These are phyloP conservation scores for Senecio squalidus DNA, from an alignment of 140 eudicot species.

Conservation along the genomic window DNA sequence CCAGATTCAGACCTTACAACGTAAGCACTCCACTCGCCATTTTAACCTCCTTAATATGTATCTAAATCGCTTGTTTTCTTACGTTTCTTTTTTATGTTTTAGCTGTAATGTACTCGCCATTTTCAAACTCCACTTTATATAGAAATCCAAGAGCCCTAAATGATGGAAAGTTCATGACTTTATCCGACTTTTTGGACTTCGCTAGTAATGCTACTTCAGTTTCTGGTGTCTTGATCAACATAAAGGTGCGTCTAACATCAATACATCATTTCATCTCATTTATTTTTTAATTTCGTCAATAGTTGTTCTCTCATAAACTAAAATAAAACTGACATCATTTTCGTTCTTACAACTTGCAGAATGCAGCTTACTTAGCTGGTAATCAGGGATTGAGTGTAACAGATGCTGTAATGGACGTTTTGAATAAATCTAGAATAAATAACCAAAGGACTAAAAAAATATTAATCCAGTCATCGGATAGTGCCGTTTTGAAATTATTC, in stretches of 20 bases:
- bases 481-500: neutral
- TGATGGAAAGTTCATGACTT: neutral
- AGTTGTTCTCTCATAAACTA: too few species aligned
- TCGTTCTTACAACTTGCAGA: neutral
- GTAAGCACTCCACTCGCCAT: neutral
- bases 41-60: neutral
- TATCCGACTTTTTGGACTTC: neutral
- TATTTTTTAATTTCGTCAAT: too few species aligned
- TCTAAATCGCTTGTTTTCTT: neutral
- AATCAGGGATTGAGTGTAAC: neutral
- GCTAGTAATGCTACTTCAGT: neutral
- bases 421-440: neutral
- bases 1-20: neutral
- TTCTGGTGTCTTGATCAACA: neutral
- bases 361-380: neutral
- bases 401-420: neutral
- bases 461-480: neutral
- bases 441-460: neutral
- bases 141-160: neutral
- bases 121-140: neutral
- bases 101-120: neutral
- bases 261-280: neutral
- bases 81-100: neutral
- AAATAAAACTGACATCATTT: neutral
- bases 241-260: neutral